Evolutionary conservation across 2,329 filamentous ascomycete genomes (phyloP).

Genomic region (Alternaria ethzedia): DNA sequence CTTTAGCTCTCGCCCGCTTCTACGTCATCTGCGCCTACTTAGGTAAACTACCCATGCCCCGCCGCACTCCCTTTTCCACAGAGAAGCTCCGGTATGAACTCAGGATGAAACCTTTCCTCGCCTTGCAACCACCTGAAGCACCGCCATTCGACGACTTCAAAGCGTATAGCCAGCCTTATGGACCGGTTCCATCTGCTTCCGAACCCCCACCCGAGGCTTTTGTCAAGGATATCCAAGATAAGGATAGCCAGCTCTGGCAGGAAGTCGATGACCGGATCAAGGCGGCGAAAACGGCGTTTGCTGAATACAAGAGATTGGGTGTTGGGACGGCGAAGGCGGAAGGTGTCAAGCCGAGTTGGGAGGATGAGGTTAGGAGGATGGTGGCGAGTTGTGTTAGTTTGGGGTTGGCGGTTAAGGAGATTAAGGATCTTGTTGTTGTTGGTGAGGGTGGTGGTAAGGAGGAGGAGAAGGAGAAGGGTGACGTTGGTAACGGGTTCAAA

Average conservation of each 20-base stretch:
- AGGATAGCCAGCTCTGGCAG: constrained; percentile 24
- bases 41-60: constrained; percentile 56
- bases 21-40: constrained; percentile 71
- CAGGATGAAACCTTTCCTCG: constrained; percentile 83
- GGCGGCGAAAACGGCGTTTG: constrained; percentile 44
- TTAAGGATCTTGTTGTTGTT: constrained; percentile 18
- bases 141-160: constrained; percentile 69
- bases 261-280: constrained; percentile 39
- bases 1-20: constrained; percentile 55
- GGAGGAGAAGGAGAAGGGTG: neutral
- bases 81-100: constrained; percentile 77
- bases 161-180: constrained; percentile 39
- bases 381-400: constrained; percentile 43
- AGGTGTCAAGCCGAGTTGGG: constrained; percentile 50
- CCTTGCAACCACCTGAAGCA: constrained; percentile 70
- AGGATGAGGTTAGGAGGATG: constrained; percentile 39
- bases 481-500: constrained; percentile 28
- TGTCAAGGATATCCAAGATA: constrained; percentile 16
- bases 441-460: neutral
- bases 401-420: constrained; percentile 36
- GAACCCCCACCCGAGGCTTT: constrained; percentile 3
- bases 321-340: constrained; percentile 39
- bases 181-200: constrained; percentile 12
- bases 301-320: constrained; percentile 46
- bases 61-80: constrained; percentile 67